A percentile compares a stretch with the other conserved stretches of the same genome.
These are phyloP conservation scores for Ploettnerulaceae sp. DNA, from an alignment of 2,329 filamentous ascomycete species.

Conservation along the genomic window DNA sequence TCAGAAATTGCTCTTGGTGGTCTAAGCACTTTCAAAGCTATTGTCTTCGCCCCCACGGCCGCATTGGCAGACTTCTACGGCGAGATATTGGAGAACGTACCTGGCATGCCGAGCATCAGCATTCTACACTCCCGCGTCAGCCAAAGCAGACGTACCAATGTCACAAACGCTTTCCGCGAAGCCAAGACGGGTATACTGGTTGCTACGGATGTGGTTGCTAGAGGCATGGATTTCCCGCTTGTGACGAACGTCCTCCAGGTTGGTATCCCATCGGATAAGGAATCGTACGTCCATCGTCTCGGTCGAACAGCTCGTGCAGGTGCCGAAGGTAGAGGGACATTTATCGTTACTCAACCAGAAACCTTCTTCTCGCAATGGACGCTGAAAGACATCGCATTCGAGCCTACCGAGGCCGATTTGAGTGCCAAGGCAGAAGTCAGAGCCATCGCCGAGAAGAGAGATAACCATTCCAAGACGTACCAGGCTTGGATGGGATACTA, in stretches of 20 bases:
- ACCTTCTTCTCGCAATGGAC: slow-evolving; percentile 46
- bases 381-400: slow-evolving; percentile 50
- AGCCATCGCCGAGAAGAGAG: slow-evolving; percentile 39
- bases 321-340: slow-evolving; percentile 66
- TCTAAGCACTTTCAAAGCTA: slow-evolving; percentile 74
- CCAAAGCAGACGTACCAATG: slow-evolving; percentile 64
- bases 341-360: slow-evolving; percentile 57
- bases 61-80: slow-evolving; percentile 63
- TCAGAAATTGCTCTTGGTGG: slow-evolving; percentile 47
- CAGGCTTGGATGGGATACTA: slow-evolving; percentile 53
- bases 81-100: slow-evolving; percentile 44
- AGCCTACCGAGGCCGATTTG: slow-evolving; percentile 43
- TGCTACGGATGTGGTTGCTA: slow-evolving; percentile 74
- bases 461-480: slow-evolving; percentile 46
- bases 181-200: slow-evolving; percentile 61
- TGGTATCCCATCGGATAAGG: slow-evolving; percentile 57
- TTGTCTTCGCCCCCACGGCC: slow-evolving; percentile 84
- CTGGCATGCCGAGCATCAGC: slow-evolving; percentile 29
- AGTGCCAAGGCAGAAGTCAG: slow-evolving; percentile 38
- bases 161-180: slow-evolving; percentile 66
- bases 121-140: slow-evolving; percentile 73
- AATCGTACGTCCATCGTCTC: slow-evolving; percentile 72
- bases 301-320: slow-evolving; percentile 73
- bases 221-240: slow-evolving; percentile 78
- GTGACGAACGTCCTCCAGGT: slow-evolving; percentile 78